A percentile compares a stretch with the other conserved stretches of the same genome.
phyloP scores from a whole-genome alignment of 2,329 filamentous ascomycete genomes.

The Botryotinia calthae region DNA sequence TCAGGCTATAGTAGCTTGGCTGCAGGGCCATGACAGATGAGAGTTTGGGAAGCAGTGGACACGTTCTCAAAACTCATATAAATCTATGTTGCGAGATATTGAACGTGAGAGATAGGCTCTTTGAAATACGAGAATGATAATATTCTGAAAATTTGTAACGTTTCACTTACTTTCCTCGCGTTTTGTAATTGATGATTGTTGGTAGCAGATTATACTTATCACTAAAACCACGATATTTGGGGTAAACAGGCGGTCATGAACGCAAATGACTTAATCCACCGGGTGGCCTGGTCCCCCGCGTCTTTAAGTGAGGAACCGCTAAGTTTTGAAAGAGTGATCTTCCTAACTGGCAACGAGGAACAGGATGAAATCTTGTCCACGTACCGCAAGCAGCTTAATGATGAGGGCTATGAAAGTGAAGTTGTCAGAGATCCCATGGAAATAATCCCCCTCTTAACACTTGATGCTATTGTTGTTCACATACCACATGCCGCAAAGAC shows the following conservation, averaged over 20 bases:
- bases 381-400: not conserved
- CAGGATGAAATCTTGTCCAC: not conserved
- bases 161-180: too few relatives aligned
- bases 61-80: not conserved
- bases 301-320: not conserved
- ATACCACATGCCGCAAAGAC: not conserved
- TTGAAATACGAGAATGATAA: not conserved
- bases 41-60: not conserved
- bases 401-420: not conserved
- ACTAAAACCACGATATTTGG: not conserved
- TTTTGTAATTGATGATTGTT: too few relatives aligned
- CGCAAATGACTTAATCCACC: not conserved
- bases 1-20: not conserved
- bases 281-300: not conserved
- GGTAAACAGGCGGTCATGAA: not conserved
- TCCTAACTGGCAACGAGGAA: not conserved
- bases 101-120: not conserved
- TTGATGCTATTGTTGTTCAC: not conserved
- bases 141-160: not conserved
- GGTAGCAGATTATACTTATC: too few relatives aligned
- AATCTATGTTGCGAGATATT: not conserved
- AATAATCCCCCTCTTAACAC: not conserved
- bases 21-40: not conserved
- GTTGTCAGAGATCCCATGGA: not conserved
- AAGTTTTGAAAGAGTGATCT: not conserved